Evolutionary conservation across 2,329 filamentous ascomycete species (phyloP).

Genomic region (Didymella lethalis): DNA sequence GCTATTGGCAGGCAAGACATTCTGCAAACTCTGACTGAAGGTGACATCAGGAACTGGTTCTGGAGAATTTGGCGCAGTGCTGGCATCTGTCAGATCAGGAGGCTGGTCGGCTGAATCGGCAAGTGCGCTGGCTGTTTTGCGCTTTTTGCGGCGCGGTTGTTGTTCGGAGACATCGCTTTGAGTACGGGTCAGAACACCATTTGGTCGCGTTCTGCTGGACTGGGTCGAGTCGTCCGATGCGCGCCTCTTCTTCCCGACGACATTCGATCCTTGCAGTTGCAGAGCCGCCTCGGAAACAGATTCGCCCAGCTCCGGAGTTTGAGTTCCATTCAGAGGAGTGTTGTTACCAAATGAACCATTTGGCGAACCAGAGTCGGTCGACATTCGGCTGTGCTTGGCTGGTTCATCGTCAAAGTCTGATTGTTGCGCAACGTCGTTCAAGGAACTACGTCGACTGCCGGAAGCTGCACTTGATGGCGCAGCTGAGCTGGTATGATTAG

Average conservation of each 20-base stretch:
- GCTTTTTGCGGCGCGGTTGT: constrained; percentile 48
- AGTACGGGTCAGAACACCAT: constrained; percentile 47
- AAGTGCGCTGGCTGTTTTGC: constrained; percentile 41
- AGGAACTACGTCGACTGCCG: constrained; percentile 52
- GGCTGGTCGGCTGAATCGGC: constrained; percentile 43
- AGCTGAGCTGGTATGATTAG: constrained; percentile 46
- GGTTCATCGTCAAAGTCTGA: constrained; percentile 47
- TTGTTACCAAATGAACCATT: constrained; percentile 44
- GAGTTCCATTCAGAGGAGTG: constrained; percentile 39
- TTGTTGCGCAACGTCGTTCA: constrained; percentile 45
- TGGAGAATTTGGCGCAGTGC: constrained; percentile 47
- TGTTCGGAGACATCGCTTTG: constrained; percentile 48
- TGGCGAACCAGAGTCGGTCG: constrained; percentile 50
- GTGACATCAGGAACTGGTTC: constrained; percentile 48
- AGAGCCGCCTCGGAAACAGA: constrained; percentile 30
- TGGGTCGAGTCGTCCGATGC: constrained; percentile 45
- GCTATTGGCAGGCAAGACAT: constrained; percentile 47
- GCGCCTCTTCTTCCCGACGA: constrained; percentile 43
- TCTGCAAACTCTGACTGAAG: constrained; percentile 43
- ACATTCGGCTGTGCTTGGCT: constrained; percentile 51
- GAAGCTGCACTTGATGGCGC: constrained; percentile 46
- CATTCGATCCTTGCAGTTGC: constrained; percentile 26
- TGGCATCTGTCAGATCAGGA: constrained; percentile 49
- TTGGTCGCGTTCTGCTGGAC: constrained; percentile 44
- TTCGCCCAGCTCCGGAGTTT: constrained; percentile 36